phyloP scores from a whole-genome alignment of 2,329 filamentous ascomycete genomes.

The Canariomyces notabilis region DNA sequence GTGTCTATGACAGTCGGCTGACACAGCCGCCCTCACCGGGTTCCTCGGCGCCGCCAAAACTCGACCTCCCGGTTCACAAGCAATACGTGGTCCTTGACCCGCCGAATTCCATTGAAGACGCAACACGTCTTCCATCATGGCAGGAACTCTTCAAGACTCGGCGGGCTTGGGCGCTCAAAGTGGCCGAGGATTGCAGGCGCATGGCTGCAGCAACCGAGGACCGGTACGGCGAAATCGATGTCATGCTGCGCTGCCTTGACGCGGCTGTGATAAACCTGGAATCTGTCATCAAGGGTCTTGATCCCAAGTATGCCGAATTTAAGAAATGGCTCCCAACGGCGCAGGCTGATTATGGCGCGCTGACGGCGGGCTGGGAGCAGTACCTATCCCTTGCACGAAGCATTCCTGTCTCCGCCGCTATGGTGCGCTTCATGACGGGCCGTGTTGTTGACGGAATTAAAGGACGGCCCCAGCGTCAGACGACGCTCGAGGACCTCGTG shows the following conservation, averaged over 20 bases:
- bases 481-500: conserved; percentile 69
- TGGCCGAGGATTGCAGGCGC: conserved; percentile 63
- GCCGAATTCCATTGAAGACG: conserved; percentile 78
- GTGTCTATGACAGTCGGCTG: conserved; percentile 81
- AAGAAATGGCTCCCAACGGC: conserved; percentile 66
- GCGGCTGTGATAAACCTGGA: conserved; percentile 84
- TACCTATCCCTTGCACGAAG: conserved; percentile 61
- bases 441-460: conserved; percentile 36
- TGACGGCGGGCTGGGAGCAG: conserved; percentile 62
- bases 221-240: conserved; percentile 66
- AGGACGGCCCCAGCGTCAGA: conserved; percentile 40
- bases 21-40: conserved; percentile 52
- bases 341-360: conserved; percentile 60
- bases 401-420: conserved; percentile 60
- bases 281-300: conserved; percentile 64
- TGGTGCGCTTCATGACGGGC: conserved; percentile 62
- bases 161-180: conserved; percentile 68
- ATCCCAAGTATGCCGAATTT: conserved; percentile 66
- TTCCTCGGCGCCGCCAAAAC: conserved; percentile 36
- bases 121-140: conserved; percentile 82
- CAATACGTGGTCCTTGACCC: conserved; percentile 57
- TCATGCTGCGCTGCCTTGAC: conserved; percentile 73
- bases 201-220: conserved; percentile 60
- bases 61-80: conserved; percentile 48
- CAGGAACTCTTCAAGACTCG: conserved; percentile 77